Evolutionary conservation across 345 rosid species (phyloP).

Genomic region (Syzygium aromaticum): DNA sequence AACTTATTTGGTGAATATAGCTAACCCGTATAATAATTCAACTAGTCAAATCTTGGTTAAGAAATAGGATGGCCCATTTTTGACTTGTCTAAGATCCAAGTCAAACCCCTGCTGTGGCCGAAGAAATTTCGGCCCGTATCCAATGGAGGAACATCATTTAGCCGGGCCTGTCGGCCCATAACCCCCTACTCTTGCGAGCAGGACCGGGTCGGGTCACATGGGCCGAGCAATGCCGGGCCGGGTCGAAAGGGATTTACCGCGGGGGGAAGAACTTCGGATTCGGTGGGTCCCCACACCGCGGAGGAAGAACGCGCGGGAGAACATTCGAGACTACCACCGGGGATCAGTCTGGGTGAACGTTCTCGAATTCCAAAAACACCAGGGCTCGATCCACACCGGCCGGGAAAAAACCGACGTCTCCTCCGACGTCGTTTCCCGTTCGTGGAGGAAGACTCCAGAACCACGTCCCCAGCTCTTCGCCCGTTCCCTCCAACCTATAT

Average conservation of each 20-base stretch:
- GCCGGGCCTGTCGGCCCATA: neutral
- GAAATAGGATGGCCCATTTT: too few relatives aligned
- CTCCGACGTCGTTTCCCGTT: neutral
- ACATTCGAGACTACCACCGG: neutral
- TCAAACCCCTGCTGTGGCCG: too few relatives aligned
- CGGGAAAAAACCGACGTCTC: neutral
- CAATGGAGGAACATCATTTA: too few relatives aligned
- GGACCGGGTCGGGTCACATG: neutral
- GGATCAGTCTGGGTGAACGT: neutral
- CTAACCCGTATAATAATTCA: too few relatives aligned
- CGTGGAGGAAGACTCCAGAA: conserved; percentile 38
- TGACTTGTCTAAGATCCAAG: too few relatives aligned
- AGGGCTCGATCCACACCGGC: neutral
- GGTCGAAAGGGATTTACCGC: neutral
- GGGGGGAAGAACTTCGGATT: neutral
- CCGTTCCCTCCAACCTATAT: conserved; percentile 7
- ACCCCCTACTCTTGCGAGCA: neutral
- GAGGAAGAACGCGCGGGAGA: neutral
- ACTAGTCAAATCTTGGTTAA: too few relatives aligned
- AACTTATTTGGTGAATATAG: too few relatives aligned
- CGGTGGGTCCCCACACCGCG: neutral
- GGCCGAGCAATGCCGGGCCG: neutral
- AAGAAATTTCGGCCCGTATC: too few relatives aligned
- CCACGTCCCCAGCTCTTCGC: neutral
- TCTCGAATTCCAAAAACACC: neutral